Evolutionary conservation across 257 asterid genomes (phyloP).

Genomic region (Nicotiana sylvestris): DNA sequence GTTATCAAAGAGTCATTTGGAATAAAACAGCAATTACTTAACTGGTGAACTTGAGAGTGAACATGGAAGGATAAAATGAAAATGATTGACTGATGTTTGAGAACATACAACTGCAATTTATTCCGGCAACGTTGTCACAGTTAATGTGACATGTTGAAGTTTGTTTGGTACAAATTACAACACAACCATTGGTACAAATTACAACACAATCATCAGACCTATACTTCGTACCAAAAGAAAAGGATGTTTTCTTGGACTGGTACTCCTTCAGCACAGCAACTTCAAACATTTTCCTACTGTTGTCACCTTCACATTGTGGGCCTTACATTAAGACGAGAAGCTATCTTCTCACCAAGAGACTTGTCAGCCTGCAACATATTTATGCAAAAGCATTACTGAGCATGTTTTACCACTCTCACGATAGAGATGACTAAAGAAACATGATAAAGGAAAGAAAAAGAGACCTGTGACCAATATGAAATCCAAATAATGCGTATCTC

Average conservation of each 20-base stretch:
- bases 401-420: neutral
- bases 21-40: too few relatives aligned
- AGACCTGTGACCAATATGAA: slow-evolving; percentile 13
- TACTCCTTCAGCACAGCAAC: neutral
- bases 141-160: neutral
- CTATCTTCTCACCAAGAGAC: slow-evolving; percentile 12
- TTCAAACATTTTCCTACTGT: neutral
- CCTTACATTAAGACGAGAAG: slow-evolving; percentile 8
- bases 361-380: slow-evolving; percentile 4
- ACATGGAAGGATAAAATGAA: neutral
- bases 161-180: neutral
- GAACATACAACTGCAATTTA: neutral
- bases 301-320: slow-evolving; percentile 5
- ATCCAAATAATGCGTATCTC: slow-evolving; percentile 16
- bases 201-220: slow-evolving; percentile 1
- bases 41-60: too few relatives aligned
- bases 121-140: neutral
- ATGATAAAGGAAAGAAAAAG: neutral
- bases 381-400: neutral
- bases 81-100: neutral
- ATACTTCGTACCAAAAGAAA: neutral
- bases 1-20: too few relatives aligned
- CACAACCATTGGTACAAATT: neutral
- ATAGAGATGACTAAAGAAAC: neutral
- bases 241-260: neutral